A percentile compares a stretch with the other conserved stretches of the same genome.
Conservation (phyloP, 2,329 filamentous ascomycete species). For the Xylaria sp. region DNA sequence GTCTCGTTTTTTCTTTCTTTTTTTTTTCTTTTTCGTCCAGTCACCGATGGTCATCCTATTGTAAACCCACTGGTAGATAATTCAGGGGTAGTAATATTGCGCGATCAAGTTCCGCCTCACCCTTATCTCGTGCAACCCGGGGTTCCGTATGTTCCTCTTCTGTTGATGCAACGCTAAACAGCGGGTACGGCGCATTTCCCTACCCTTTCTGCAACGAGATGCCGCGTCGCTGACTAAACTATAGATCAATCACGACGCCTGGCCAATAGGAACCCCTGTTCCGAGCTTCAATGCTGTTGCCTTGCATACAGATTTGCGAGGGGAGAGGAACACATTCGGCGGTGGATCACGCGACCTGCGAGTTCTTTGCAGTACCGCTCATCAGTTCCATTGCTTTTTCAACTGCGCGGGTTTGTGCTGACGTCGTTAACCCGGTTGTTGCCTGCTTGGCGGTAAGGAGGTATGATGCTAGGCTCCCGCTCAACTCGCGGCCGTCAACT, state of each 20-base stretch:
- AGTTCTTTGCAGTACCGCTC: constrained; percentile 29
- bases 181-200: not conserved
- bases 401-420: constrained; percentile 10
- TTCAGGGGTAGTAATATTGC: not conserved
- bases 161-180: not conserved
- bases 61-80: not conserved
- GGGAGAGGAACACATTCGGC: not conserved
- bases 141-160: not conserved
- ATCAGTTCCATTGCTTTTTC: constrained; percentile 12
- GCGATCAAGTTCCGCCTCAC: not conserved
- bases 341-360: constrained; percentile 34
- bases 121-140: constrained; percentile 1
- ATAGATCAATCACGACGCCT: not conserved
- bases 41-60: not conserved
- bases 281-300: not conserved
- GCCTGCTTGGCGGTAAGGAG: constrained; percentile 10
- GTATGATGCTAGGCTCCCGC: constrained; percentile 5
- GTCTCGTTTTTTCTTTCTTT: not conserved
- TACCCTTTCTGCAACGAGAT: not conserved
- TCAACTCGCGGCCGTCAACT: constrained; percentile 4
- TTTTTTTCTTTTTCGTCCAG: not conserved
- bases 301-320: not conserved
- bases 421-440: constrained; percentile 17
- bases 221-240: not conserved
- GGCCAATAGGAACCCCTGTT: not conserved